These are phyloP conservation scores for Nakazawaea ishiwadae DNA, from an alignment of 805 yeast species.

Conservation along the genomic window DNA sequence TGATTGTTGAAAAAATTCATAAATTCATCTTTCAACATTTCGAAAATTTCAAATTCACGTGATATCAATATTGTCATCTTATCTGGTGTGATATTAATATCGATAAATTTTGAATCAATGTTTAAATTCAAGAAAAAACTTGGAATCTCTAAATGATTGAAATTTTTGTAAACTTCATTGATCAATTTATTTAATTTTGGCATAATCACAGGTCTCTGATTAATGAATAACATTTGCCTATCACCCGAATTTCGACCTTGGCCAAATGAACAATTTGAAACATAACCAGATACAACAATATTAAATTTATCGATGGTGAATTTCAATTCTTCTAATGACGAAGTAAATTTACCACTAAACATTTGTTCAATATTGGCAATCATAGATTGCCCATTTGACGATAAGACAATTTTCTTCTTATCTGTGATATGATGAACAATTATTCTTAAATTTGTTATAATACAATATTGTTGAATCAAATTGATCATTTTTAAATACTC, in stretches of 20 bases:
- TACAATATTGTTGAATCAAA: constrained; percentile 61
- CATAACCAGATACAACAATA: constrained; percentile 47
- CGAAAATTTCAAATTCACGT: constrained; percentile 57
- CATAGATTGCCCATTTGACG: constrained; percentile 49
- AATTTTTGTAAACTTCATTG: constrained; percentile 69
- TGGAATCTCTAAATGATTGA: constrained; percentile 72
- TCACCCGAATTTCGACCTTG: constrained; percentile 68
- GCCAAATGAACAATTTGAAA: constrained; percentile 79
- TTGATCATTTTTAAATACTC: constrained; percentile 70
- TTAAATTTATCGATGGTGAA: constrained; percentile 22
- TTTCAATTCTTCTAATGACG: constrained; percentile 17
- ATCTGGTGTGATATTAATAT: constrained; percentile 90
- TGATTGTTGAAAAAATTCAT: constrained; percentile 37
- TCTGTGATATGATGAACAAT: constrained; percentile 49
- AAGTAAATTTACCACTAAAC: constrained; percentile 33
- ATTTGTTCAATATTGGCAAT: constrained; percentile 53
- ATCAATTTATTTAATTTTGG: constrained; percentile 52
- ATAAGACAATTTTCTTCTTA: constrained; percentile 49
- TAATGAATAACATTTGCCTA: constrained; percentile 71
- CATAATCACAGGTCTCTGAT: constrained; percentile 67
- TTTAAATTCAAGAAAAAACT: constrained; percentile 57
- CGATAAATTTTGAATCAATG: constrained; percentile 51
- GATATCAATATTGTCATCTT: constrained; percentile 70
- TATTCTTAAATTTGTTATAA: constrained; percentile 60
- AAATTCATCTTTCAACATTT: constrained; percentile 48